phyloP scores from a whole-genome alignment of 345 rosid species.

The Gossypium ekmanianum region DNA sequence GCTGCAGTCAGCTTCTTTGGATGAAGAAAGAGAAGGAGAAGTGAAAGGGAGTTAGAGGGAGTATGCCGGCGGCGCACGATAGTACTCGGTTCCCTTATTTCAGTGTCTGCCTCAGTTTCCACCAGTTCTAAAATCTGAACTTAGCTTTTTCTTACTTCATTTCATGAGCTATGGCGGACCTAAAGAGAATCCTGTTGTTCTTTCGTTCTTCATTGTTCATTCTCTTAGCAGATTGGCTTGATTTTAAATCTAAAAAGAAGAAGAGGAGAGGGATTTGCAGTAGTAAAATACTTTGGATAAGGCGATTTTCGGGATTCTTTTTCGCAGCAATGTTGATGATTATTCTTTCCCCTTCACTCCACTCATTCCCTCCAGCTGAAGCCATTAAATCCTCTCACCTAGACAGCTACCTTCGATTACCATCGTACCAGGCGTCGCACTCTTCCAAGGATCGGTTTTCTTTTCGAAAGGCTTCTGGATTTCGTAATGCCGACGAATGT shows the following conservation, averaged over 20 bases:
- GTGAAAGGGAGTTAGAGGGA: conserved; percentile 23
- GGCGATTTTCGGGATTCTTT: conserved; percentile 68
- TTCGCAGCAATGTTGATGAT: conserved; percentile 65
- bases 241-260: conserved; percentile 41
- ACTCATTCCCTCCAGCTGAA: conserved; percentile 88
- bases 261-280: conserved; percentile 31
- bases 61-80: conserved; percentile 47
- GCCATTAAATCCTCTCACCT: conserved; percentile 77
- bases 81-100: conserved; percentile 31
- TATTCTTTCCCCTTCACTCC: conserved; percentile 78
- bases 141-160: conserved; percentile 9
- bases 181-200: conserved; percentile 45
- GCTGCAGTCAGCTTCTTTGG: conserved; percentile 20
- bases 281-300: conserved; percentile 65
- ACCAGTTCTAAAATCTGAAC: conserved; percentile 21
- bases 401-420: conserved; percentile 39
- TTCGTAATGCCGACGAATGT: conserved; percentile 87
- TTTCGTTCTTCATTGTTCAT: conserved; percentile 30
- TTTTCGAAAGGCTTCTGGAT: conserved; percentile 53
- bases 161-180: conserved; percentile 43
- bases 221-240: conserved; percentile 42
- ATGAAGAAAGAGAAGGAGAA: conserved; percentile 11
- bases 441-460: conserved; percentile 32
- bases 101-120: conserved; percentile 14
- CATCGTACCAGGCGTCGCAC: conserved; percentile 18